phyloP scores from a whole-genome alignment of 805 yeast genomes.

The Suhomyces sp. region DNA sequence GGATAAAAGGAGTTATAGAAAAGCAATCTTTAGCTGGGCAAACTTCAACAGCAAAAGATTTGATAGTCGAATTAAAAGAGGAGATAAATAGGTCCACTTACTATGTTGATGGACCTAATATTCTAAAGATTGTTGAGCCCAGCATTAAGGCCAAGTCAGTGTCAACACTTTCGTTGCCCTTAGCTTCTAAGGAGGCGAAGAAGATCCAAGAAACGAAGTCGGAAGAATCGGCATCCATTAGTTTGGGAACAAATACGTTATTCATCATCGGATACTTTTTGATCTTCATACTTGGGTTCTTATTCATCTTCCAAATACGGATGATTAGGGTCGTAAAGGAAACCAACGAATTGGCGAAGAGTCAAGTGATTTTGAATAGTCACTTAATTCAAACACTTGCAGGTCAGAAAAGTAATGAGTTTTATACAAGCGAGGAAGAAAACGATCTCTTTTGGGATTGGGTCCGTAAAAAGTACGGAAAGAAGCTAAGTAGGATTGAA shows the following conservation, averaged over 20 bases:
- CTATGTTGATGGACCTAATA: constrained; percentile 20
- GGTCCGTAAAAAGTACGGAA: constrained; percentile 16
- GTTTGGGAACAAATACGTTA: too few relatives aligned
- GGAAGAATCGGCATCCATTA: too few relatives aligned
- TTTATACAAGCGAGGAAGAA: too few relatives aligned
- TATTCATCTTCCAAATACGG: constrained; percentile 22
- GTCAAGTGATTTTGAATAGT: constrained; percentile 15
- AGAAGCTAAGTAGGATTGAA: constrained; percentile 16
- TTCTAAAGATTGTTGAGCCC: constrained; percentile 6
- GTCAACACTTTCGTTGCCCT: not conserved
- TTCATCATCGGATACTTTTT: too few relatives aligned
- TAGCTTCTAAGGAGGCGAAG: not conserved
- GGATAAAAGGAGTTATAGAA: constrained; percentile 77
- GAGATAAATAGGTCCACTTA: constrained; percentile 27
- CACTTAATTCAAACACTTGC: not conserved
- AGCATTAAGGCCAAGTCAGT: not conserved
- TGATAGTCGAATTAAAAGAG: constrained; percentile 48
- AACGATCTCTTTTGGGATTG: constrained; percentile 24
- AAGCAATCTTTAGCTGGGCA: constrained; percentile 75
- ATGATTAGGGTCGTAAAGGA: constrained; percentile 17
- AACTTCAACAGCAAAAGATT: constrained; percentile 53
- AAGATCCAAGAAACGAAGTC: not conserved
- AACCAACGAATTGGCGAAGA: constrained; percentile 22
- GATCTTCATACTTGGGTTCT: constrained; percentile 19
- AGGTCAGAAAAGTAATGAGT: constrained; percentile 1